phyloP scores from a whole-genome alignment of 2,329 filamentous ascomycete species.

The Fusarium torulosum region DNA sequence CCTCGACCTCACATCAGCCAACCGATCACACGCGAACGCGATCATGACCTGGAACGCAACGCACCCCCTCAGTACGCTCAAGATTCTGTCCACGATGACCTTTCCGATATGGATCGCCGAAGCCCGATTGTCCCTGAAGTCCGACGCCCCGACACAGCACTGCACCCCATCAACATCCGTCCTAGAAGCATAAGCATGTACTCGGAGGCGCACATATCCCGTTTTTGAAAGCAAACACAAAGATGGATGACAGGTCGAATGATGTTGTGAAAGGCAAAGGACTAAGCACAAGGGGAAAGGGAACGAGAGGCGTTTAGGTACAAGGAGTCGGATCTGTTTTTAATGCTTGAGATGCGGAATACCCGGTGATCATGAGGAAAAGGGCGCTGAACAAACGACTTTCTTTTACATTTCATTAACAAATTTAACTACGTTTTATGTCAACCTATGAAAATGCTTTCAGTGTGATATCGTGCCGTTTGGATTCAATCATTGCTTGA shows the following conservation, averaged over 20 bases:
- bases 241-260: not conserved
- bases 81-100: constrained; percentile 18
- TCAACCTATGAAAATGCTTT: not conserved
- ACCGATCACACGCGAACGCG: constrained; percentile 47
- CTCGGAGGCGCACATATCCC: constrained; percentile 64
- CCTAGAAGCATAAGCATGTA: constrained; percentile 59
- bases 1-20: constrained; percentile 52
- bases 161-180: constrained; percentile 67
- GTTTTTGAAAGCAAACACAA: constrained; percentile 55
- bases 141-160: constrained; percentile 67
- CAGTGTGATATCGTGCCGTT: not conserved
- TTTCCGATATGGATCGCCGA: constrained; percentile 51
- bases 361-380: constrained; percentile 35
- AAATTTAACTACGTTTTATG: not conserved
- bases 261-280: not conserved
- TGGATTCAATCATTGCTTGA: not conserved
- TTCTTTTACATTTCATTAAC: constrained; percentile 10
- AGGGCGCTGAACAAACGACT: constrained; percentile 15
- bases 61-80: constrained; percentile 33
- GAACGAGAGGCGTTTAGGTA: constrained; percentile 30
- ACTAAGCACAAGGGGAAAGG: not conserved
- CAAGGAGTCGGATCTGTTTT: constrained; percentile 16
- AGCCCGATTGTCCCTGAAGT: constrained; percentile 69
- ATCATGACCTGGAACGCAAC: constrained; percentile 55
- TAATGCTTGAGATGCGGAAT: constrained; percentile 31